Evolutionary conservation across 495 filamentous ascomycete genomes (phyloP).

Genomic region (Cenococcum geophilum): DNA sequence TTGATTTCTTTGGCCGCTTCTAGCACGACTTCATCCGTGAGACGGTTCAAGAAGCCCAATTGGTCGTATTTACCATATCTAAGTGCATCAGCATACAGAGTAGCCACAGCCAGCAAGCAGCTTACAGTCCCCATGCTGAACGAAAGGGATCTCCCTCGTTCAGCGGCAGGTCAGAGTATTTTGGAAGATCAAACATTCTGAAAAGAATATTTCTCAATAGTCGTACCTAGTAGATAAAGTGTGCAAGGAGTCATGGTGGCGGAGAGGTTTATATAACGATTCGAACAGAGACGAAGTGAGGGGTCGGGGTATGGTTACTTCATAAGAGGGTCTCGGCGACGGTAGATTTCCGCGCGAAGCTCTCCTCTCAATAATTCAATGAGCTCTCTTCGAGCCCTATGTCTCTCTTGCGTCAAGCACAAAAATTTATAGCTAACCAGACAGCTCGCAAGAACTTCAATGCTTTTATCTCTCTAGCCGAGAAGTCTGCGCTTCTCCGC

Average conservation of each 20-base stretch:
- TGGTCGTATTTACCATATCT: constrained; percentile 35
- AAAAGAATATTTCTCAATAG: not conserved
- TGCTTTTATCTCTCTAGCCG: constrained; percentile 33
- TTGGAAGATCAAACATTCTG: not conserved
- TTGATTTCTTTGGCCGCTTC: constrained; percentile 36
- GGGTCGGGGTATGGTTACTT: not conserved
- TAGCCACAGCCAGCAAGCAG: not conserved
- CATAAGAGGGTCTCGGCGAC: not conserved
- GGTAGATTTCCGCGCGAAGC: not conserved
- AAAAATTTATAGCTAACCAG: constrained; percentile 31
- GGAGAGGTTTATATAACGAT: too few species aligned
- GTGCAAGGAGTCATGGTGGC: too few species aligned
- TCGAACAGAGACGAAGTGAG: not conserved
- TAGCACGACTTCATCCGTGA: constrained; percentile 33
- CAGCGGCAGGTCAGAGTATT: constrained; percentile 10
- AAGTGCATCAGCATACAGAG: not conserved
- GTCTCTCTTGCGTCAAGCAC: constrained; percentile 32
- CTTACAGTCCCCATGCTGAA: constrained; percentile 20
- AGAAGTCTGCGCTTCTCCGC: constrained; percentile 14
- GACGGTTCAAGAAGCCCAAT: constrained; percentile 36
- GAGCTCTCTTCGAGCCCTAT: constrained; percentile 20
- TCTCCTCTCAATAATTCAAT: constrained; percentile 2
- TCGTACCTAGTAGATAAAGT: not conserved
- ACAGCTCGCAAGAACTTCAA: constrained; percentile 25
- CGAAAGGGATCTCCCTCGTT: constrained; percentile 1